Evolutionary conservation across 2,329 filamentous ascomycete species (phyloP), one percentile per base, ranked within the genome.

Genomic region (Sarocladium strictum): DNA sequence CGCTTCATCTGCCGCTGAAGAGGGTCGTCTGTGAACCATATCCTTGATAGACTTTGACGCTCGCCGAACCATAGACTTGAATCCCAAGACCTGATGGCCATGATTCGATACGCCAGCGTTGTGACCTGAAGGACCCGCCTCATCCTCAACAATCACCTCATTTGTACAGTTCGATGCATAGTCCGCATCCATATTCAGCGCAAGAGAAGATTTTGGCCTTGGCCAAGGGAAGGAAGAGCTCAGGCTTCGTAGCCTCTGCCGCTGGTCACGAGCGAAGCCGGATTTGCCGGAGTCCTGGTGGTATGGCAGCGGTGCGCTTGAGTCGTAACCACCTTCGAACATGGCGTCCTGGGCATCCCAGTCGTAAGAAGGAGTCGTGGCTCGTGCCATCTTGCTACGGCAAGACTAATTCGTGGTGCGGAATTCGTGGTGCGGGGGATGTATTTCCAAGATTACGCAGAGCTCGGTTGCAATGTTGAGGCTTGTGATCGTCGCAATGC

Each of bases 21-120:
- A 78, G 5, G 74, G 69, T 47, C 77, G 72, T 37, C 77, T 70
- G 53, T 76, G 72, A 7, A 80, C 76, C 29, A 83, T 75, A 29
- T 75, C 76, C 61, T 77, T 76, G 52, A 83, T 62, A 9, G 78
- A 80, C 53, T 80, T 61, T 2, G 81, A 84, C 0, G 80, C 81
- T 10, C 81, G 72, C 23, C 80, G 76, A 51, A 83, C 47, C 26
- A 51, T 51, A 17, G 47, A 51, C 47, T 51, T 51, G 47, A 51
- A 35, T 4, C 47, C 47, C 3, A 17, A 19, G 43, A 47, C 24
- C 7, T 23, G 43, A 10, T 47, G 43, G 9, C 12, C 24, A 11
- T 29, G 24, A 12, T 15, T 29, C 12, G 43, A 47, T 23, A 24
- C 14, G 47, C n/a, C 27, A 35, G 27, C 27, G 17, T 12, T 32